These are phyloP conservation scores for Skeletonema potamos DNA, from an alignment of 108 stramenopile species.

Conservation along the genomic window DNA sequence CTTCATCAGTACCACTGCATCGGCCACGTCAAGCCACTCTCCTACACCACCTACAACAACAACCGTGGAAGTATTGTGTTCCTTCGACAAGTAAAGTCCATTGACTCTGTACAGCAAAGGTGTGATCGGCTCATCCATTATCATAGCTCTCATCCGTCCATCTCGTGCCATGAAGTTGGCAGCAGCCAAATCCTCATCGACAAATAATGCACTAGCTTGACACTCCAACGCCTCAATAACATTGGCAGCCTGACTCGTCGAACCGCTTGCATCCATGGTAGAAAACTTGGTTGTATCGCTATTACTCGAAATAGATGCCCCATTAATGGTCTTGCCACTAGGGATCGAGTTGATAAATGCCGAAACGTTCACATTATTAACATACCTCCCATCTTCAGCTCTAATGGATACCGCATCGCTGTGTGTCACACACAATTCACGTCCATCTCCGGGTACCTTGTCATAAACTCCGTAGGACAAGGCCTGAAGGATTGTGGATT, in stretches of 20 bases:
- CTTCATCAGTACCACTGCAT: conserved; percentile 87
- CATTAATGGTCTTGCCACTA: not conserved
- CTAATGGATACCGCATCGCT: conserved; percentile 81
- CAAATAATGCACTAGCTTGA: conserved; percentile 75
- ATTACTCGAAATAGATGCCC: conserved; percentile 22
- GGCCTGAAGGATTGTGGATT: conserved; percentile 88
- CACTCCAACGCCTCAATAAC: conserved; percentile 91
- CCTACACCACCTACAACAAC: conserved; percentile 98
- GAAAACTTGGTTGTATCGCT: conserved; percentile 71
- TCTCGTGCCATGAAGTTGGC: conserved; percentile 97
- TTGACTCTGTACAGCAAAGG: conserved; percentile 91
- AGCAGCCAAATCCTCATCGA: conserved; percentile 95
- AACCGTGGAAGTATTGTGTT: conserved; percentile 81
- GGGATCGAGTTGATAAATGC: conserved; percentile 94
- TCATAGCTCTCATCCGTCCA: conserved; percentile 90
- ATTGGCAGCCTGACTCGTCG: conserved; percentile 91
- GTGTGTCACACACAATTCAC: conserved; percentile 85
- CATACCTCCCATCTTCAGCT: conserved; percentile 94
- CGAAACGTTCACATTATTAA: conserved; percentile 82
- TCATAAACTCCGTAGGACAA: conserved; percentile 87
- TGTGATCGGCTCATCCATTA: conserved; percentile 93
- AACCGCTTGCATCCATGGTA: conserved; percentile 88
- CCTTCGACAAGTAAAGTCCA: conserved; percentile 63
- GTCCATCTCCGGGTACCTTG: conserved; percentile 90
- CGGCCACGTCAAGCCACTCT: conserved; percentile 94